Evolutionary conservation across 306 rosid species (phyloP).

Genomic region (Citrullus colocynthis): DNA sequence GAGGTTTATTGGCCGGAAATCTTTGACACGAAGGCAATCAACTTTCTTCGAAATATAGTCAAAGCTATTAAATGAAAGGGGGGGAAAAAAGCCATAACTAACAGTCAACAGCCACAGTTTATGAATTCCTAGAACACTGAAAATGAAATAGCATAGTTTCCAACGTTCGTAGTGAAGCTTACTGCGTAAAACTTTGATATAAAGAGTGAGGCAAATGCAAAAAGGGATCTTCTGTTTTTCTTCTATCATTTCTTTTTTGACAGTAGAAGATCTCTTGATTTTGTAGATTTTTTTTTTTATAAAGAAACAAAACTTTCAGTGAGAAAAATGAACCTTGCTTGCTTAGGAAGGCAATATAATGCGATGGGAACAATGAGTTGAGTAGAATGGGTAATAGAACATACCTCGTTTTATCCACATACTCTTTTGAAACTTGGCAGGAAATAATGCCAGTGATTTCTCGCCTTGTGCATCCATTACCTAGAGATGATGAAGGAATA

Average conservation of each 20-base stretch:
- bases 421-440: slow-evolving; percentile 83
- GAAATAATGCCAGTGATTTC: slow-evolving; percentile 64
- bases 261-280: no score
- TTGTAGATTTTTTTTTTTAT: no score
- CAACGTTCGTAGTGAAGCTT: neutral
- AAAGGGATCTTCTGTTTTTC: neutral
- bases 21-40: no score
- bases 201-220: neutral
- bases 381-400: neutral
- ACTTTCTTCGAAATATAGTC: neutral
- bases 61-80: neutral
- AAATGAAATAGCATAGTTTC: neutral
- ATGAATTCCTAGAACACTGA: neutral
- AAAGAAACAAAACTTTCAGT: neutral
- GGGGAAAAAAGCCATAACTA: neutral
- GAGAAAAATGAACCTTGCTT: neutral
- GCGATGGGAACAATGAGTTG: neutral
- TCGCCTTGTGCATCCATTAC: slow-evolving; percentile 71
- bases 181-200: neutral
- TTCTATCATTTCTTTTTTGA: no score
- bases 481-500: slow-evolving; percentile 19
- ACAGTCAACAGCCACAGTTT: neutral
- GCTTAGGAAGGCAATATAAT: neutral
- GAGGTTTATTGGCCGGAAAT: no score
- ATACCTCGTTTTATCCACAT: slow-evolving; percentile 93